A percentile compares a stretch with the other conserved stretches of the same genome.
Evolutionary conservation across 257 asterid genomes (phyloP).

Genomic region (Cordia subcordata): DNA sequence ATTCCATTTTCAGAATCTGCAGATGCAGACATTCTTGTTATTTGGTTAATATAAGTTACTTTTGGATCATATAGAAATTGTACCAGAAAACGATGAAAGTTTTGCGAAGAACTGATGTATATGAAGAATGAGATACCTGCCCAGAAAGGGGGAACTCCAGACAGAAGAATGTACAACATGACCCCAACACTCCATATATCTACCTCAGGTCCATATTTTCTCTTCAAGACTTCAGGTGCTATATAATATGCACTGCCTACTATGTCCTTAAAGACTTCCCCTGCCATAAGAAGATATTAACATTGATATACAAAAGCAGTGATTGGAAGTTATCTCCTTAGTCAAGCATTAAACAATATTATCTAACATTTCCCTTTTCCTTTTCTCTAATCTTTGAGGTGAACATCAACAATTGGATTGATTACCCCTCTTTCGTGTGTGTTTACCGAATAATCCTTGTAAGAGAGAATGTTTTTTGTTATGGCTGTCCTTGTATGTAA

Average conservation of each 20-base stretch:
- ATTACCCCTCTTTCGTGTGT: too few relatives aligned
- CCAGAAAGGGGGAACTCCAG: constrained; percentile 97
- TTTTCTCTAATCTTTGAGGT: too few relatives aligned
- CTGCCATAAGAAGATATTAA: constrained; percentile 25
- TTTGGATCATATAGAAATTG: too few relatives aligned
- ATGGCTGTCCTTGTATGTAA: too few relatives aligned
- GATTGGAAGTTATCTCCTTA: not conserved
- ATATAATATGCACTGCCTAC: constrained; percentile 98
- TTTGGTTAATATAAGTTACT: too few relatives aligned
- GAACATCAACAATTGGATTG: too few relatives aligned
- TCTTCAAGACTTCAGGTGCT: constrained; percentile 92
- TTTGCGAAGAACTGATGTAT: not conserved
- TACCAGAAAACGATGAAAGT: too few relatives aligned
- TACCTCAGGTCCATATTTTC: constrained; percentile 89
- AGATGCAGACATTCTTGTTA: not conserved
- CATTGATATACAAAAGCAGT: not conserved
- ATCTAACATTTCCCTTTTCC: too few relatives aligned
- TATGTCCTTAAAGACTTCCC: constrained; percentile 77
- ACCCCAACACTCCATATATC: constrained; percentile 98
- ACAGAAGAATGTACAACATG: constrained; percentile 82
- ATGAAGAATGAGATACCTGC: constrained; percentile 38
- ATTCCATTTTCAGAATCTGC: constrained; percentile 88
- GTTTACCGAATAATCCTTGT: too few relatives aligned
- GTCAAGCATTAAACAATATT: not conserved
- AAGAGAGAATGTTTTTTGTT: too few relatives aligned